Percentiles rank a stretch among this genome's conserved stretches.
phyloP scores from a whole-genome alignment of 352 stramenopile species.

The Pythium chondricola region DNA sequence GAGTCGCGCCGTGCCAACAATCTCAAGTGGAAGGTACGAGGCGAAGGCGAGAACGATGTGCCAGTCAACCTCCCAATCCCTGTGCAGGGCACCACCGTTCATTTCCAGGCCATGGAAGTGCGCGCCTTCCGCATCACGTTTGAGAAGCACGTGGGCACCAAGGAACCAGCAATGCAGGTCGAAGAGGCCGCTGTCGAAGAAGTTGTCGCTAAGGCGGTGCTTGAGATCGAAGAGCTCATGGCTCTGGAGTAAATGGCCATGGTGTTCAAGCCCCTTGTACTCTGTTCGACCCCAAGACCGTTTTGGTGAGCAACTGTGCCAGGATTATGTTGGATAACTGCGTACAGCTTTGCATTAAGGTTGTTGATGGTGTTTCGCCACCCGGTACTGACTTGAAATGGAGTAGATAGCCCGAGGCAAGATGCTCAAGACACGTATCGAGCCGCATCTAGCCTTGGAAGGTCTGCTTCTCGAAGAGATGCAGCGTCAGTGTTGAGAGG shows the following conservation, averaged over 20 bases:
- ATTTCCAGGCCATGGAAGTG: constrained; percentile 90
- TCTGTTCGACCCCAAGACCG: too few relatives aligned
- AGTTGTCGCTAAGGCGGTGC: background rate
- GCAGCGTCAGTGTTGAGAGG: constrained; percentile 79
- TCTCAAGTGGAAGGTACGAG: constrained; percentile 51
- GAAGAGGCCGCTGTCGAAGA: background rate
- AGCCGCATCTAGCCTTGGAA: too few relatives aligned
- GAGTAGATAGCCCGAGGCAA: too few relatives aligned
- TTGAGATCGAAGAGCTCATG: constrained; percentile 2
- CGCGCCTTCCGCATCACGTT: constrained; percentile 87
- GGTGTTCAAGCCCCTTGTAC: background rate
- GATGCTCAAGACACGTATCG: too few relatives aligned
- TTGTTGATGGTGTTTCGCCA: too few relatives aligned
- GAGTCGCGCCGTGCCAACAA: constrained; percentile 41
- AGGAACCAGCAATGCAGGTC: background rate
- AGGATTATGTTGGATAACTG: too few relatives aligned
- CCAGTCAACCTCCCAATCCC: constrained; percentile 23
- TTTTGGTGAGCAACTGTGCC: too few relatives aligned
- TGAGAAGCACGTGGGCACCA: constrained; percentile 7
- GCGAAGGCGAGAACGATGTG: constrained; percentile 20
- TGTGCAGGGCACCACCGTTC: constrained; percentile 49
- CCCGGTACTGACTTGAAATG: too few relatives aligned
- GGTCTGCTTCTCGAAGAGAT: constrained; percentile 89
- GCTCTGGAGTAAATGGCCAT: constrained; percentile 11
- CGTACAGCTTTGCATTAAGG: too few relatives aligned